phyloP scores from a whole-genome alignment of 2,329 filamentous ascomycete genomes.

The Microsporum canis region DNA sequence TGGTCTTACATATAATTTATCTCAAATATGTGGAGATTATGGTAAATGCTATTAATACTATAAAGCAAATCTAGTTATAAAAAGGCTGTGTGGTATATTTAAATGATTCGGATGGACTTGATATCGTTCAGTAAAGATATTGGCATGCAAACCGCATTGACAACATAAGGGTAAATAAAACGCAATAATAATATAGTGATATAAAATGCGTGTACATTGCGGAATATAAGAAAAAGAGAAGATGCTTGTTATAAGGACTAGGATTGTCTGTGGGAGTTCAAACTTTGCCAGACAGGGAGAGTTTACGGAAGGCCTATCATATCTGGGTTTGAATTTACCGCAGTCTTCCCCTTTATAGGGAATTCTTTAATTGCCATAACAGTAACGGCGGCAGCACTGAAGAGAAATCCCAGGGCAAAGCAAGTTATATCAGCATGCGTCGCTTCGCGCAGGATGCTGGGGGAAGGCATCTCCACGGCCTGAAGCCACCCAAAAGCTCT shows the following conservation, averaged over 20 bases:
- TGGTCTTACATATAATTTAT: no score
- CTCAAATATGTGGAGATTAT: no score
- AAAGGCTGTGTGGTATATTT: not conserved
- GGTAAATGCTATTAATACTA: no score
- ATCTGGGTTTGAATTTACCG: not conserved
- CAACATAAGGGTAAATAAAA: not conserved
- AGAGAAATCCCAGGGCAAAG: not conserved
- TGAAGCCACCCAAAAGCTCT: not conserved
- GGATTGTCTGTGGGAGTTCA: not conserved
- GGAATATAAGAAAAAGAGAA: not conserved
- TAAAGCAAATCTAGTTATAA: not conserved
- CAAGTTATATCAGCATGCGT: not conserved
- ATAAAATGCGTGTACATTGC: not conserved
- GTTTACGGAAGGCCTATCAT: not conserved
- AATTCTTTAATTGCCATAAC: not conserved
- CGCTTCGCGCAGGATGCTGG: not conserved
- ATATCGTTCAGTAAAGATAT: not conserved
- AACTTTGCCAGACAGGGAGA: not conserved
- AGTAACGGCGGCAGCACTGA: not conserved
- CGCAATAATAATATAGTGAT: not conserved
- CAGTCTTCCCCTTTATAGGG: not conserved
- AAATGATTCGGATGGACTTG: not conserved
- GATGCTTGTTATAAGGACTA: not conserved
- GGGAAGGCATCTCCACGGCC: not conserved
- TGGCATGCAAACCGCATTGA: not conserved